Evolutionary conservation across 768 basidiomycete genomes (phyloP).

Genomic region (Suillus subluteus): DNA sequence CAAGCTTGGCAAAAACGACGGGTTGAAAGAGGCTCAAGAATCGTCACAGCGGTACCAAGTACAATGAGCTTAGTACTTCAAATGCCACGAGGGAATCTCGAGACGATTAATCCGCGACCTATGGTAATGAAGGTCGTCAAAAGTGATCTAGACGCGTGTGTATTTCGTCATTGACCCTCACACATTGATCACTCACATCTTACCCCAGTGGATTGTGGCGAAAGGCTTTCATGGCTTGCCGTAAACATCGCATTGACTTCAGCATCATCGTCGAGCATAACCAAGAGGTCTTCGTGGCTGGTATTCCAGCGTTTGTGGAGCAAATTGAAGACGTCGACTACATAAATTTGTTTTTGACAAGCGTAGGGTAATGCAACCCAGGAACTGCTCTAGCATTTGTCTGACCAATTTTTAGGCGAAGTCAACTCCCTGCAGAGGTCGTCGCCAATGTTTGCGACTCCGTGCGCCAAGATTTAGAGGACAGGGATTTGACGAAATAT

Average conservation of each 20-base stretch:
- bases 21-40: constrained; percentile 87
- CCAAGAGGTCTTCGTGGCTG: constrained; percentile 62
- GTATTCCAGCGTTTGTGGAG: constrained; percentile 71
- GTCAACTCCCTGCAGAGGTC: constrained; percentile 56
- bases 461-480: constrained; percentile 72
- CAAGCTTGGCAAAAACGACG: constrained; percentile 71
- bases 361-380: constrained; percentile 62
- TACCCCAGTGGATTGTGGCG: constrained; percentile 70
- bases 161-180: constrained; percentile 20
- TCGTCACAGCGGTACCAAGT: constrained; percentile 87
- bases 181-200: not conserved
- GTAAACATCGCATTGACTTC: constrained; percentile 93
- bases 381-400: constrained; percentile 8
- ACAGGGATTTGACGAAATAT: constrained; percentile 73
- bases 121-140: constrained; percentile 86
- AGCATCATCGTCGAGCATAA: constrained; percentile 87
- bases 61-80: constrained; percentile 90
- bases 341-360: constrained; percentile 89
- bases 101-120: constrained; percentile 92
- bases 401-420: constrained; percentile 50
- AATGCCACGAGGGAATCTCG: constrained; percentile 97
- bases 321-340: constrained; percentile 91
- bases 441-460: constrained; percentile 77
- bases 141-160: constrained; percentile 74
- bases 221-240: constrained; percentile 87